phyloP scores from a whole-genome alignment of 2,329 filamentous ascomycete genomes.

The Talaromyces amestolkiae region DNA sequence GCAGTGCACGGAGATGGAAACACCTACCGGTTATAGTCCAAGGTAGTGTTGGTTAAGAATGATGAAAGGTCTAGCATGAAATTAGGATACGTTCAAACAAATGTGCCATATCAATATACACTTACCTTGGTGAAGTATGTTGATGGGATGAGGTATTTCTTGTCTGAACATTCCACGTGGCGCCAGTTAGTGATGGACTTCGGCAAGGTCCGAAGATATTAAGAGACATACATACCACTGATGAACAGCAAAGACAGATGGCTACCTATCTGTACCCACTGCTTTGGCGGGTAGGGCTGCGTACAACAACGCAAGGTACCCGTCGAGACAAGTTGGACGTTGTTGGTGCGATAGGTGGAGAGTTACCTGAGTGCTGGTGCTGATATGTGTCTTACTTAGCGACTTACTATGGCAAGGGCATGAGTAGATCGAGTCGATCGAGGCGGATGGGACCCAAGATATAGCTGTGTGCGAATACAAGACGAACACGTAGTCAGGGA shows the following conservation, averaged over 20 bases:
- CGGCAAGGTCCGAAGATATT: slow-evolving; percentile 7
- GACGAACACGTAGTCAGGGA: slow-evolving; percentile 21
- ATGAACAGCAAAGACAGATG: not conserved
- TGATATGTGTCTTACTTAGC: slow-evolving; percentile 4
- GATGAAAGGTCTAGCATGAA: not conserved
- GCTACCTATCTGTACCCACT: slow-evolving; percentile 4
- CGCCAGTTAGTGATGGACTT: slow-evolving; percentile 1
- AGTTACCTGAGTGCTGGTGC: not conserved
- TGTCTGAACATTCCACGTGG: slow-evolving; percentile 10
- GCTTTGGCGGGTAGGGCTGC: slow-evolving; percentile 14
- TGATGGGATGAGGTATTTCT: not conserved
- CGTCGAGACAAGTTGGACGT: not conserved
- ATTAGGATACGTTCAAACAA: not conserved
- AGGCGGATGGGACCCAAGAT: slow-evolving; percentile 15
- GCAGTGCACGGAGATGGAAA: not conserved
- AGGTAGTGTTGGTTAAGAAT: not conserved
- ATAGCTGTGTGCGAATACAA: slow-evolving; percentile 21
- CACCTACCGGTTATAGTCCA: not conserved
- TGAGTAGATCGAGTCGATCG: slow-evolving; percentile 12
- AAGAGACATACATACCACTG: slow-evolving; percentile 1
- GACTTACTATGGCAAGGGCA: not conserved
- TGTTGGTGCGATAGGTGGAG: slow-evolving; percentile 9
- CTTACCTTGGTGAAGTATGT: not conserved
- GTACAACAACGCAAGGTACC: slow-evolving; percentile 17
- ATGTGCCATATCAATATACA: not conserved